Base-by-base conservation (phyloP, 169 alveolate genomes). In the Besnoitia besnoiti region DNA sequence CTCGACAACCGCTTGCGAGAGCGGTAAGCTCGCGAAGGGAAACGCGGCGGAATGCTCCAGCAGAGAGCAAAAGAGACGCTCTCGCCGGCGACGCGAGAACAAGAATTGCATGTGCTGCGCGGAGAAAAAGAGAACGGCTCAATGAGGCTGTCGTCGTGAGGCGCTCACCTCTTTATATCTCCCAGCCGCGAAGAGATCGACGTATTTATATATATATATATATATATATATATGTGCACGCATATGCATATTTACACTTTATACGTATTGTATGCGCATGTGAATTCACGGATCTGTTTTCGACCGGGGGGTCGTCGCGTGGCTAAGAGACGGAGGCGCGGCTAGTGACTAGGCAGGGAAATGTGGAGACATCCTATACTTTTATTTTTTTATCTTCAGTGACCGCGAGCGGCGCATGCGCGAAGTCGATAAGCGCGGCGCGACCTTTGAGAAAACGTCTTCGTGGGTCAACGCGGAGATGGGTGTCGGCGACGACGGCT, bases 401-500 rank as follows among this genome's bases (percentile, higher is more conserved):
- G 87, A 77, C 55, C 50, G 87, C 50, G 87, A 77, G 33, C n/a
- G 87, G 7, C 50, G 55, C 0, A 77, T 77, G 59, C 50, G 87
- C 21, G 87, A 77, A 39, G 33, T 77, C 19, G 47, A 77, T 3
- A 51, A 55, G 2, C 59, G 87, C 37, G 59, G 87, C 37, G 50
- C 46, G 3, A 3, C 46, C 3, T 7, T 42, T 39, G 87, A 77
- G 30, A 37, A 42, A 24, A n/a, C 87, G 14, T 10, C 87, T 42
- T 77, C 87, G 33, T 77, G 87, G 87, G 59, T 77, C 39, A 37
- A 77, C 87, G 10, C 87, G 61, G 87, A 77, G 30, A 77, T 77
- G 87, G 87, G 87, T 0, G 59, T 77, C 10, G 87, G 87, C 1
- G 87, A 77, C 55, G 87, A 77, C 55, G 87, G 87, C 37, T 77